Base-by-base conservation (phyloP, 129 eudicot species). In the Arctium minus region DNA sequence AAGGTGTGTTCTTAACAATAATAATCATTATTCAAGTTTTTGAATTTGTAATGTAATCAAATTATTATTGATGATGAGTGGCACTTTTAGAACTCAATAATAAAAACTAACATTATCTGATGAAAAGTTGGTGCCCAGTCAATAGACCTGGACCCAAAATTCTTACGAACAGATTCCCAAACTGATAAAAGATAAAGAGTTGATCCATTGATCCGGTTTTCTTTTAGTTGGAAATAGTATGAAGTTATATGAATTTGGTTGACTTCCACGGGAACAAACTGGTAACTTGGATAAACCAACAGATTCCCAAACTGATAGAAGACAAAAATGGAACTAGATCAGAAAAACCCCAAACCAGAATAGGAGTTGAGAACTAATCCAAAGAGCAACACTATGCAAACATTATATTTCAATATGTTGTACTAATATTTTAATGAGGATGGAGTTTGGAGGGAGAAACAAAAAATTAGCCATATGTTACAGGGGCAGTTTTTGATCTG, bases 181-280 rank as follows among this genome's bases (percentile, higher is more conserved):
- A 22, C 27, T 22, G 27, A 22, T 22, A 31, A 6, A 74, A 31
- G 75, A 64, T 39, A 13, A 56, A 9, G 31, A 81, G 27, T 70
- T 22, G 3, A 32, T 85, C 98, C 97, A 56, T 94, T 94, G 70
- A 94, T 92, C 98, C 98, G 92, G 60, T 94, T 72, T 38, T 78
- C 78, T 48, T 83, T 65, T 8, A 97, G 98, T 56, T 92, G 98
- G 73, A 92, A 94, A 74, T 94, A 97, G 81, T 72, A 94, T 13
- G 88, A 88, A 73, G 97, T 90, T 75, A 90, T 73, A 40, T 87
- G 89, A 6, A 69, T 13, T 2, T 86, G 82, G 7, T 84, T 44
- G 5, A 76, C 48, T 11, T 89, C 84, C 8, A 79, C 37, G 4
- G 39, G 31, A 31, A 13, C 0, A 0, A 22, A 22, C 33, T 84